phyloP scores from a whole-genome alignment of 2,329 filamentous ascomycete genomes.

The Pseudocercospora macadamiae region DNA sequence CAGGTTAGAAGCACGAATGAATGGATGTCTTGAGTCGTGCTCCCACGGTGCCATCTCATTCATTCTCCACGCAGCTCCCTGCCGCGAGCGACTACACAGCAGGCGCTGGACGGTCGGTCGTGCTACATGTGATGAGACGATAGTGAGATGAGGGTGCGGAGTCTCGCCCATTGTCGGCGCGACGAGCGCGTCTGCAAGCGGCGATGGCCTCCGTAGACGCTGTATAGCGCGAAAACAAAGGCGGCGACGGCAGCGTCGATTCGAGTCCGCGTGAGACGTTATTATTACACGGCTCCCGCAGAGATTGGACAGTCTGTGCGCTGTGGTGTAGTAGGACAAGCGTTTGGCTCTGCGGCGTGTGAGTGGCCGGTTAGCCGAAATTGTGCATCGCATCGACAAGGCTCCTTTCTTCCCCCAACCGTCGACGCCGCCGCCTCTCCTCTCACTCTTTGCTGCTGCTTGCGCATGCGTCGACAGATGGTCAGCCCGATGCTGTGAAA shows the following conservation, averaged over 20 bases:
- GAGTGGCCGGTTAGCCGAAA: slow-evolving; percentile 5
- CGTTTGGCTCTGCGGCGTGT: neutral
- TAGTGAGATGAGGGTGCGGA: slow-evolving; percentile 2
- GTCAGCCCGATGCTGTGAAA: slow-evolving; percentile 21
- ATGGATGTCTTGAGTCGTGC: neutral
- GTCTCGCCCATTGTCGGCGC: neutral
- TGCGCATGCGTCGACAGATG: slow-evolving; percentile 11
- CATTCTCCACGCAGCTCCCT: too few species aligned
- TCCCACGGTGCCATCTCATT: neutral
- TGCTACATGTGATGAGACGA: neutral
- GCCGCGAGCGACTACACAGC: too few species aligned
- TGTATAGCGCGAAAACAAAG: slow-evolving; percentile 1
- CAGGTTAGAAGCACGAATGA: neutral
- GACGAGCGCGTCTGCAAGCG: neutral
- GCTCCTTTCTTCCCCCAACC: slow-evolving; percentile 7
- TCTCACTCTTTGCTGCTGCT: slow-evolving; percentile 7
- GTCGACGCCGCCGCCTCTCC: slow-evolving; percentile 1
- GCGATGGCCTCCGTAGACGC: neutral
- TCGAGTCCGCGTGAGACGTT: neutral
- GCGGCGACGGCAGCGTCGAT: neutral
- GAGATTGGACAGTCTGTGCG: slow-evolving; percentile 3
- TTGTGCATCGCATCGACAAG: neutral
- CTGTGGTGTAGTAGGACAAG: neutral
- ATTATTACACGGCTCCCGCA: neutral
- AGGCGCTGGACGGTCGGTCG: too few species aligned